A percentile compares a stretch with the other conserved stretches of the same genome.
These are phyloP conservation scores for Pseudomonodictys pantanalensis DNA, from an alignment of 495 filamentous ascomycete genomes.

Conservation along the genomic window DNA sequence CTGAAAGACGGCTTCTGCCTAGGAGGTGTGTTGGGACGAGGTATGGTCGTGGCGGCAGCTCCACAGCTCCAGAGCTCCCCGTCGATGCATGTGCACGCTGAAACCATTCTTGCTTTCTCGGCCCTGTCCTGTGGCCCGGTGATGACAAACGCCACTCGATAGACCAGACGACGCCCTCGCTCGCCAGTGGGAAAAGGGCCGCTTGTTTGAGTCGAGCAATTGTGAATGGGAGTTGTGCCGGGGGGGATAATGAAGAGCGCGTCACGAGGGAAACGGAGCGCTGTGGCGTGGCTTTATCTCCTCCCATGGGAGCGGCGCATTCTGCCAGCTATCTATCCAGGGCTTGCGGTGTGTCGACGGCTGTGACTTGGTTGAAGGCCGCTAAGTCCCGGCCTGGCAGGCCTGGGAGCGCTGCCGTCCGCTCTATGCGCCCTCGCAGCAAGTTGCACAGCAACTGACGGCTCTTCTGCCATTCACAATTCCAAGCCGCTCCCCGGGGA, in stretches of 20 bases:
- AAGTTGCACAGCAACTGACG: too few relatives aligned
- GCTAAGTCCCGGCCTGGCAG: slow-evolving; percentile 8
- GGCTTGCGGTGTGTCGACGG: neutral
- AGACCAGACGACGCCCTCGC: neutral
- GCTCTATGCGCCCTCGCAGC: neutral
- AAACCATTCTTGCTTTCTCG: slow-evolving; percentile 16
- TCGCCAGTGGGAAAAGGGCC: neutral
- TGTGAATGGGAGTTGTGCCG: neutral
- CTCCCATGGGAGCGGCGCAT: too few relatives aligned
- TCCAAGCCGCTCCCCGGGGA: too few relatives aligned
- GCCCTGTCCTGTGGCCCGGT: slow-evolving; percentile 1
- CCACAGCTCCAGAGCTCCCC: neutral
- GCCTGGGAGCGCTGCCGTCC: neutral
- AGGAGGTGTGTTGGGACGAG: neutral
- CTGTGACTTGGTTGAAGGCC: neutral
- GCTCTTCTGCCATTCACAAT: too few relatives aligned
- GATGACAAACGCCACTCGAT: slow-evolving; percentile 9
- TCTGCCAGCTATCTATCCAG: slow-evolving; percentile 4
- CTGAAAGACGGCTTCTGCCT: slow-evolving; percentile 1
- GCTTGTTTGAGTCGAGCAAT: neutral
- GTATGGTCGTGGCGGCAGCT: neutral
- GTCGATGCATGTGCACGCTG: neutral
- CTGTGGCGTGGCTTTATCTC: slow-evolving; percentile 4
- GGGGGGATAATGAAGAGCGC: neutral
- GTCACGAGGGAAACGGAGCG: neutral